phyloP scores from a whole-genome alignment of 164 flowering plant genomes.

The Liquidambar formosana region DNA sequence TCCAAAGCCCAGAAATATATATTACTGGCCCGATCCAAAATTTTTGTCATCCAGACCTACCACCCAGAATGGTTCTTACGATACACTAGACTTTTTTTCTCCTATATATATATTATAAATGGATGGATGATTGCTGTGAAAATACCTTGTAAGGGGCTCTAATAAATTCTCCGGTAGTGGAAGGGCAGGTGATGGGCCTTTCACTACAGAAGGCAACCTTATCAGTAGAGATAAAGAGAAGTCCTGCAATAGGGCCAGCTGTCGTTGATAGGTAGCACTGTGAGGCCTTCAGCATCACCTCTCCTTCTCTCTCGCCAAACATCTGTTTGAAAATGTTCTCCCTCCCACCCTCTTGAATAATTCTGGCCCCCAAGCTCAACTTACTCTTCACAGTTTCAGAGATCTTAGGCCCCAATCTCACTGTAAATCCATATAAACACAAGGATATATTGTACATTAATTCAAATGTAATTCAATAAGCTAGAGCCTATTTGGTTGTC shows the following conservation, averaged over 20 bases:
- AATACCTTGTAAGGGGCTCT: conserved; percentile 39
- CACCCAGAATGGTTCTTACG: too few relatives aligned
- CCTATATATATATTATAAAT: too few relatives aligned
- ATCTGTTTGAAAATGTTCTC: conserved; percentile 29
- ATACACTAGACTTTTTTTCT: too few relatives aligned
- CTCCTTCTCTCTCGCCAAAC: conserved; percentile 33
- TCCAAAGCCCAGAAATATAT: too few relatives aligned
- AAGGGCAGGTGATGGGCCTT: conserved; percentile 32
- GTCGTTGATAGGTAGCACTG: conserved; percentile 51
- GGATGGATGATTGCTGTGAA: neutral
- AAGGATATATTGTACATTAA: too few relatives aligned
- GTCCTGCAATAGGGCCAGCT: conserved; percentile 56
- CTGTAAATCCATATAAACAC: conserved; percentile 15
- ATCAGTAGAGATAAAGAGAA: conserved; percentile 45
- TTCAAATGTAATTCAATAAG: too few relatives aligned
- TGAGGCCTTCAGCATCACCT: conserved; percentile 30
- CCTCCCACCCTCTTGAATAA: conserved; percentile 38
- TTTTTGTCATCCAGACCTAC: too few relatives aligned
- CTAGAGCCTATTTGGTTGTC: too few relatives aligned
- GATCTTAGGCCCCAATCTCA: conserved; percentile 32
- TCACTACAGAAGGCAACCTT: conserved; percentile 57
- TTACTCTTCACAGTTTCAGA: conserved; percentile 38
- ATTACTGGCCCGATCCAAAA: too few relatives aligned
- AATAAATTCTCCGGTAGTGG: conserved; percentile 25
- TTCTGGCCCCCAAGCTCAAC: conserved; percentile 40